Evolutionary conservation across 1,284 basidiomycete species (phyloP), one percentile per base, ranked within the genome.

Genomic region (Ceratobasidium sp.): DNA sequence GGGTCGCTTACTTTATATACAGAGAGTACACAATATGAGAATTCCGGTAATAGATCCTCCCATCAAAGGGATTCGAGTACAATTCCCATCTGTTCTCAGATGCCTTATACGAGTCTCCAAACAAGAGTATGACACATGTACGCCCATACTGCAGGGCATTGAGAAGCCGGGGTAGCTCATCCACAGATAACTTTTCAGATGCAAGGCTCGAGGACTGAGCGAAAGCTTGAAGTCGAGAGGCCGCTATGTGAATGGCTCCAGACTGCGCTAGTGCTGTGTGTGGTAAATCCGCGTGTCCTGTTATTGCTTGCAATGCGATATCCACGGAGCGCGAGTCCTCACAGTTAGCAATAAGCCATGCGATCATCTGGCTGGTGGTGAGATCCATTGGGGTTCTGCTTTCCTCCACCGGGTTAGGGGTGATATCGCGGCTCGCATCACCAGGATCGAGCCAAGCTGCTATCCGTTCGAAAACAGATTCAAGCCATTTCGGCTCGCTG

Each of bases 281-380:
- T 18, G 64, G 64, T n/a, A 67, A 12, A 15, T 39, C 2, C 1
- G 40, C 33, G 12, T 44, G 18, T 5, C 68, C 68, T n/a, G 68
- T 9, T 12, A 70, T 20, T 3, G 68, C 68, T 28, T 70, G 68
- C 7, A 70, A 40, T 9, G 68, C 68, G 7, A 44, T 40, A 26
- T 56, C 68, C 0, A 56, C 68, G 1, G 68, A 70, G 39, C 68
- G 53, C 20, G 51, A 44, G 18, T 70, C 68, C n/a, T 70, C 68
- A 18, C 68, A 70, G 53, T 70, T 70, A 0, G 28, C 12, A 10
- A 70, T 58, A 12, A 70, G 2, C 68, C 68, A 70, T 0, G 53
- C 20, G 0, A 70, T 3, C 68, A 70, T 70, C 13, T 55, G 39
- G 15, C 68, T 70, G 2, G 68, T 70, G 23, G 56, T 15, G 12